Base-by-base conservation (phyloP, 106 monocot genomes). In the Dioscorea alata region DNA sequence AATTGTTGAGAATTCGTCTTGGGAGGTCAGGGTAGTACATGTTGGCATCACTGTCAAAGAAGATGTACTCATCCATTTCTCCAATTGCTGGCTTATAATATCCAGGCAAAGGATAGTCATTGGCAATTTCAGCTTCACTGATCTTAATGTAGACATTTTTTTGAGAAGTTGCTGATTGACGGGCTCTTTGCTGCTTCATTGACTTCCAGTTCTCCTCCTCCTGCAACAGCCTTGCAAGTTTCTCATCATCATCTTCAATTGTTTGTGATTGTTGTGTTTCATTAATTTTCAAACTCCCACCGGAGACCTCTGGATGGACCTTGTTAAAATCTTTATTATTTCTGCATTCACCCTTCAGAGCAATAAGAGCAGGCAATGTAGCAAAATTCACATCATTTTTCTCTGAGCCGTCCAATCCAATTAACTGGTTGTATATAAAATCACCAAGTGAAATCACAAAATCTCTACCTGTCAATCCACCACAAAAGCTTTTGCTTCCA, bases 61-160 rank as follows among this genome's bases (percentile, higher is more conserved):
- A 86, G 32, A 97, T 79, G 49, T 81, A 97, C 68, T 97, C 97
- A 76, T 97, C 97, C 83, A 79, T 92, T 81, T 97, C 97, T 73
- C 86, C 60, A 24, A 77, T 80, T 28, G 65, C 48, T 20, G 97
- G 89, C 66, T 85, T 92, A 69, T 97, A 97, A 72, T 92, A 97
- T 66, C 89, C 82, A 73, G 97, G 97, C 50, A 97, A 48, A 49
- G 97, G 97, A 67, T 97, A 97, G 64, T 97, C 97, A 63, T 97
- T 97, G 10, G 97, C 86, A 69, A 97, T 92, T 75, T 97, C 97
- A 69, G 80, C 78, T 74, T 97, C 97, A 78, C 84, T 92, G 49
- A 97, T 97, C 63, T 97, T 97, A 20, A 97, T 87, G 63, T 97
- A 97, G 57, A 87, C 71, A 57, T 81, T 88, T 49, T 85, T 97